These are phyloP conservation scores for Marvania coccoides DNA, from an alignment of 139 green algal genomes.

Conservation along the genomic window DNA sequence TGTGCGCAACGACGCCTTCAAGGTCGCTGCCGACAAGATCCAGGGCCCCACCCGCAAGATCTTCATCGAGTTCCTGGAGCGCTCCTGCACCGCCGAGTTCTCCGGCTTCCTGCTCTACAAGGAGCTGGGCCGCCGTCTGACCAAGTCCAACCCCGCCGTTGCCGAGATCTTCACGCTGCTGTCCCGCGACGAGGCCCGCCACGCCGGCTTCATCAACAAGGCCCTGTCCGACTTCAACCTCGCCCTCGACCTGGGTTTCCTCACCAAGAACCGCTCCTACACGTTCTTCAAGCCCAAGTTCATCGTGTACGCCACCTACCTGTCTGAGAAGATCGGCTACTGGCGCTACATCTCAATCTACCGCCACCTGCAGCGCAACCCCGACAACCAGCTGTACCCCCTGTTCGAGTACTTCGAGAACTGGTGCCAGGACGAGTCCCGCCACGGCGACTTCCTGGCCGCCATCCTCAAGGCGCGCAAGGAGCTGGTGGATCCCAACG, in stretches of 20 bases:
- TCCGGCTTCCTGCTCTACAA: conserved; percentile 99
- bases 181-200: conserved; percentile 95
- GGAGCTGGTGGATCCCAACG: conserved; percentile 79
- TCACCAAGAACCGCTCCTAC: conserved; percentile 94
- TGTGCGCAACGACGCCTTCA: conserved; percentile 95
- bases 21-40: conserved; percentile 83
- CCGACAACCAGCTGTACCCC: conserved; percentile 97
- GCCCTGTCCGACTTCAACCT: conserved; percentile 90
- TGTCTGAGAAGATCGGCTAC: conserved; percentile 99
- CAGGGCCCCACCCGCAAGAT: conserved; percentile 82
- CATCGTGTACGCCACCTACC: conserved; percentile 98
- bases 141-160: conserved; percentile 85
- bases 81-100: conserved; percentile 99
- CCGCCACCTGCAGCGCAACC: conserved; percentile 87
- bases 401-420: conserved; percentile 99
- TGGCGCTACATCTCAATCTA: conserved; percentile 98
- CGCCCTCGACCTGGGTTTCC: conserved; percentile 96
- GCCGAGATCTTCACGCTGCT: conserved; percentile 98
- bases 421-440: conserved; percentile 97
- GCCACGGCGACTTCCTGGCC: conserved; percentile 92
- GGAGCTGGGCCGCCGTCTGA: conserved; percentile 94
- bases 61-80: conserved; percentile 99
- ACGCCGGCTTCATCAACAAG: conserved; percentile 99
- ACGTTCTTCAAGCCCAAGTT: conserved; percentile 99
- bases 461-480: conserved; percentile 84